Evolutionary conservation across 352 stramenopile genomes (phyloP), one percentile per base, ranked within the genome.

Genomic region (Phytophthora melonis): DNA sequence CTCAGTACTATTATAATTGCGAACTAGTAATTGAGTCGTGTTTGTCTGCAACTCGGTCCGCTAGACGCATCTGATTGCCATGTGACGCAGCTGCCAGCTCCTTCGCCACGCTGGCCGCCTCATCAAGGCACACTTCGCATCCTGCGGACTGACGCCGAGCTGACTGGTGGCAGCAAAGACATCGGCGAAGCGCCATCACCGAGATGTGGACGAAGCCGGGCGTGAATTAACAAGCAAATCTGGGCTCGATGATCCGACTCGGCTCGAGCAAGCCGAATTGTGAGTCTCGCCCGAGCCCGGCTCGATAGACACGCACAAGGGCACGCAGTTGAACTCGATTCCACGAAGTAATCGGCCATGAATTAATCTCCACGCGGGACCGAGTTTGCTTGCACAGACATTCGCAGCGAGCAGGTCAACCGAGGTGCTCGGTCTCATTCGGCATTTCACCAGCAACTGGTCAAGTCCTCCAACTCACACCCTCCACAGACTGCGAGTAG

Each of bases 401-500:
- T 41, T 14, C 27, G 2, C 27, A 5, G 27, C 27, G 27, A 6
- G 27, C 27, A 6, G 5, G 27, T 32, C 27, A 32, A 32, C 27
- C 27, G 27, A 6, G 5, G 2, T 3, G 5, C 27, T 32, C 3
- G 27, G 3, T 53, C 41, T 57, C 58, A 65, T 65, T 65, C 58
- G 57, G 41, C 58, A 65, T 65, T 65, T 65, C 58, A 65, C 58
- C 45, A 27, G 1, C 41, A 45, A 56, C 41, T 7, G 58, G 58
- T 65, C 58, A 65, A 65, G 43, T 19, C 27, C 34, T 41, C 34
- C 16, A 8, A 41, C 34, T 41, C 34, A 41, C 34, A 16, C 34
- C 9, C 34, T 2, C 34, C 34, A 41, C 34, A 32, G 27, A 32
- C 27, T 3, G 34, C 34, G 34, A 41, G 34, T 41, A 41, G 34